Conservation (phyloP, 1,284 basidiomycete genomes). For the Pseudozyma thailandica region DNA sequence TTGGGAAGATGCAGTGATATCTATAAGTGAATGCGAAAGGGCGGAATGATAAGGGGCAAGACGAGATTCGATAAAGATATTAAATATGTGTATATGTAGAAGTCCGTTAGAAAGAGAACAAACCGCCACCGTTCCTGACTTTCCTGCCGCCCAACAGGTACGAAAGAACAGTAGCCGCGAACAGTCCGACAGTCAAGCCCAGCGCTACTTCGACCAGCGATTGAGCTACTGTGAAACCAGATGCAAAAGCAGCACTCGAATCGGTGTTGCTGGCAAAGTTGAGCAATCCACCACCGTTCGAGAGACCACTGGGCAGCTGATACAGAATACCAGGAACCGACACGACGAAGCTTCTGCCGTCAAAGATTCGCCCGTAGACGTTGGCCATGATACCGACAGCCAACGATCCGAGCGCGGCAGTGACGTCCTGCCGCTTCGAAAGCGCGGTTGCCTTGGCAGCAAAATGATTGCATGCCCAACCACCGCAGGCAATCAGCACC, state of each 20-base stretch:
- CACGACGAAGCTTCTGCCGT: conserved; percentile 80
- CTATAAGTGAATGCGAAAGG: conserved; percentile 3
- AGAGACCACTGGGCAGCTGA: conserved; percentile 87
- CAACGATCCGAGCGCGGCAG: conserved; percentile 75
- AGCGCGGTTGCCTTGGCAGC: conserved; percentile 40
- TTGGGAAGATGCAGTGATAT: not conserved
- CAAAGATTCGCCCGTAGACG: conserved; percentile 82
- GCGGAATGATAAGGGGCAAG: not conserved
- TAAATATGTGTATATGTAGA: not conserved
- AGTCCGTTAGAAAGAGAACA: conserved; percentile 60
- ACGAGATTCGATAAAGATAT: not conserved
- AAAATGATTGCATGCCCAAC: conserved; percentile 73
- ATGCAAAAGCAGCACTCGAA: conserved; percentile 29
- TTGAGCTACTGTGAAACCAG: conserved; percentile 48
- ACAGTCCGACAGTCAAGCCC: conserved; percentile 66
- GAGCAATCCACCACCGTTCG: conserved; percentile 84
- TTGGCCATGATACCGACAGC: conserved; percentile 85
- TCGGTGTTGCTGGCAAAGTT: conserved; percentile 72
- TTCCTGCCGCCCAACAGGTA: conserved; percentile 59
- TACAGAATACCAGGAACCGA: conserved; percentile 77
- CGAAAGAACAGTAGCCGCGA: conserved; percentile 60
- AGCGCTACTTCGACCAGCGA: conserved; percentile 64
- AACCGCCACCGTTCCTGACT: conserved; percentile 54
- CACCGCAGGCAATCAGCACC: conserved; percentile 79
- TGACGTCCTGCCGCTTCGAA: conserved; percentile 55